These are phyloP conservation scores for Russula griseocarnosa DNA, from an alignment of 768 basidiomycete species.

Conservation along the genomic window DNA sequence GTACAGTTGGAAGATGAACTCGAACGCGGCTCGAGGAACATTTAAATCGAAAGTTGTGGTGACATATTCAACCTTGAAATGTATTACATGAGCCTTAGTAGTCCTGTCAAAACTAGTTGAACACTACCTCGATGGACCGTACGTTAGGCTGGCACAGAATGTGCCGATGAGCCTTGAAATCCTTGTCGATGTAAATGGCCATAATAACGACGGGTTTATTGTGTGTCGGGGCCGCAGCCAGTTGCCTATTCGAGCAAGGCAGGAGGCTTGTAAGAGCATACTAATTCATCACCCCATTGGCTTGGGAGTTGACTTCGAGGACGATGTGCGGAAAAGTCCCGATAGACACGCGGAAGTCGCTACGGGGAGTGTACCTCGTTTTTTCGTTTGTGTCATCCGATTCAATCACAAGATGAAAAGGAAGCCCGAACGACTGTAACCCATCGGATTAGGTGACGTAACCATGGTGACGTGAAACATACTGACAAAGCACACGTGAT, in stretches of 20 bases:
- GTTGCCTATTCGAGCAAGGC: conserved; percentile 2
- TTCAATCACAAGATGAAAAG: background rate
- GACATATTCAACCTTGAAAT: background rate
- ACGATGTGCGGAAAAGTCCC: background rate
- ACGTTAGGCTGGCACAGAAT: background rate
- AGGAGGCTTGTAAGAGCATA: background rate
- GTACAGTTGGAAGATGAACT: too few species aligned
- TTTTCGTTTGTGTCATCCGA: too few species aligned
- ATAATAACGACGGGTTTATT: background rate
- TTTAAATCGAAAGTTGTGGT: too few species aligned
- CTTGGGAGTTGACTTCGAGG: background rate
- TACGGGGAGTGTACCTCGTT: background rate
- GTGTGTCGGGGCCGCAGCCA: background rate
- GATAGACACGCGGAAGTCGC: background rate
- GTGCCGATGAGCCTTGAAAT: background rate
- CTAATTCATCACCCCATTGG: background rate
- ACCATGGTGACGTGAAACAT: too few species aligned
- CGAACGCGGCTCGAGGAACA: too few species aligned
- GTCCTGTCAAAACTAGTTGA: conserved; percentile 3
- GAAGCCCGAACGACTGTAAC: too few species aligned
- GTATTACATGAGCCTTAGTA: background rate
- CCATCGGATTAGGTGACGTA: too few species aligned
- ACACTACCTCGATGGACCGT: background rate
- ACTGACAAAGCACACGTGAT: too few species aligned
- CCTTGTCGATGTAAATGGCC: background rate